A percentile compares a stretch with the other conserved stretches of the same genome.
These are phyloP conservation scores for Tausonia pullulans DNA, from an alignment of 1,284 basidiomycete genomes.

Conservation along the genomic window DNA sequence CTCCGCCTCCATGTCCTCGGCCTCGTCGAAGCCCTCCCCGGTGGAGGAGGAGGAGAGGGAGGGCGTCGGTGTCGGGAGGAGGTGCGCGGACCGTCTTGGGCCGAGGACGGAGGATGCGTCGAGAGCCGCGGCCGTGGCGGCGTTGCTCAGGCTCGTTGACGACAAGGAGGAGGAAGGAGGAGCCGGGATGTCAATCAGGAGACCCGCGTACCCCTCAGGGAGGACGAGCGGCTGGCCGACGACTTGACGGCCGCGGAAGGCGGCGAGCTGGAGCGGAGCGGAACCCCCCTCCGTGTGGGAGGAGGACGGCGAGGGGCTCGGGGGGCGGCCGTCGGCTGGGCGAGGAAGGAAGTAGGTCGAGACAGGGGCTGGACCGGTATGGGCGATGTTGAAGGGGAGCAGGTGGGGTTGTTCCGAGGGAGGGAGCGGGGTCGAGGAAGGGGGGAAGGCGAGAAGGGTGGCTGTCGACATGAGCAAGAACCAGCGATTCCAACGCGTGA, in stretches of 20 bases:
- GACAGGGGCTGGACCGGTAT: slow-evolving; percentile 57
- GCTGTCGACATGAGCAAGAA: neutral
- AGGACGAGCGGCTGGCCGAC: slow-evolving; percentile 51
- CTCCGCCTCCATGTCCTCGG: too few species aligned
- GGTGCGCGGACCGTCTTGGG: too few species aligned
- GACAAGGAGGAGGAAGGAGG: neutral
- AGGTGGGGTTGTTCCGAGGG: slow-evolving; percentile 36
- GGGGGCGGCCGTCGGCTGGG: slow-evolving; percentile 28
- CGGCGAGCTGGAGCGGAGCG: slow-evolving; percentile 17
- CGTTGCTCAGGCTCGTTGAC: too few species aligned
- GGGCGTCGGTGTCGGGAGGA: too few species aligned
- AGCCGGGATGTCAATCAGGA: slow-evolving; percentile 35
- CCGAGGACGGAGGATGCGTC: too few species aligned
- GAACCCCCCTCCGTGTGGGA: neutral
- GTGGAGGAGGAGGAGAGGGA: too few species aligned
- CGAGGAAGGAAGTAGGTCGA: slow-evolving; percentile 51
- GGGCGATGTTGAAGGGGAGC: slow-evolving; percentile 65
- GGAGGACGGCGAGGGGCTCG: neutral
- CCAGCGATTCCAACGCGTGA: too few species aligned
- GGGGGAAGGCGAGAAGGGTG: neutral
- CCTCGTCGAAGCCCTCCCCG: too few species aligned
- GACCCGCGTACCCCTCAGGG: slow-evolving; percentile 54
- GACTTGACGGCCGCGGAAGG: slow-evolving; percentile 59
- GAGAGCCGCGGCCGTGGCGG: too few species aligned
- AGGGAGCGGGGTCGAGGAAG: neutral